Conservation (phyloP, 805 yeast genomes). For the Torulaspora gathmanii region DNA sequence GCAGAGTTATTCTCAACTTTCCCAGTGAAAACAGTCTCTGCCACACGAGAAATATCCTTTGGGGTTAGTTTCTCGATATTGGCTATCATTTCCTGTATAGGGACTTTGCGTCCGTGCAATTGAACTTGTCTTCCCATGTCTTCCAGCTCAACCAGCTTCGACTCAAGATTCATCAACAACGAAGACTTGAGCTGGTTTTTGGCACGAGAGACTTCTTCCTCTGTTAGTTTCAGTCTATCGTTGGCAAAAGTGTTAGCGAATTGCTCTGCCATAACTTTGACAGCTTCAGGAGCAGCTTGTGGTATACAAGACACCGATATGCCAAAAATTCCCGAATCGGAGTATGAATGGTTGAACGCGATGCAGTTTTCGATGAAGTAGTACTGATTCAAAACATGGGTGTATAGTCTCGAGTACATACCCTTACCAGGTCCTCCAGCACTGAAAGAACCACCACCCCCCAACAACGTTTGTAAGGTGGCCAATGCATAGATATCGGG, state of each 20-base stretch:
- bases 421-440: slow-evolving; percentile 99
- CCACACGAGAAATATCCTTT: slow-evolving; percentile 66
- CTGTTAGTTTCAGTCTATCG: slow-evolving; percentile 59
- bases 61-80: slow-evolving; percentile 66
- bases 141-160: slow-evolving; percentile 88
- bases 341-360: slow-evolving; percentile 83
- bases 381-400: slow-evolving; percentile 83
- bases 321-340: slow-evolving; percentile 89
- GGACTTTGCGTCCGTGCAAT: slow-evolving; percentile 68
- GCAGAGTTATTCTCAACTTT: slow-evolving; percentile 44
- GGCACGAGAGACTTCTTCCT: slow-evolving; percentile 77
- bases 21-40: slow-evolving; percentile 70
- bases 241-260: slow-evolving; percentile 46
- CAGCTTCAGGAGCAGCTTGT: slow-evolving; percentile 76
- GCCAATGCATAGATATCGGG: slow-evolving; percentile 90
- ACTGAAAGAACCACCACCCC: slow-evolving; percentile 96
- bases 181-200: slow-evolving; percentile 88
- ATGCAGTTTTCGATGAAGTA: slow-evolving; percentile 87
- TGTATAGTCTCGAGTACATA: slow-evolving; percentile 91
- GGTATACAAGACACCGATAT: slow-evolving; percentile 80
- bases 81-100: slow-evolving; percentile 74
- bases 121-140: slow-evolving; percentile 94
- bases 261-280: slow-evolving; percentile 71
- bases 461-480: slow-evolving; percentile 79
- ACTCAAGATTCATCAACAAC: slow-evolving; percentile 86